phyloP scores from a whole-genome alignment of 148 eudicot species.

The Fallopia convolvulus region DNA sequence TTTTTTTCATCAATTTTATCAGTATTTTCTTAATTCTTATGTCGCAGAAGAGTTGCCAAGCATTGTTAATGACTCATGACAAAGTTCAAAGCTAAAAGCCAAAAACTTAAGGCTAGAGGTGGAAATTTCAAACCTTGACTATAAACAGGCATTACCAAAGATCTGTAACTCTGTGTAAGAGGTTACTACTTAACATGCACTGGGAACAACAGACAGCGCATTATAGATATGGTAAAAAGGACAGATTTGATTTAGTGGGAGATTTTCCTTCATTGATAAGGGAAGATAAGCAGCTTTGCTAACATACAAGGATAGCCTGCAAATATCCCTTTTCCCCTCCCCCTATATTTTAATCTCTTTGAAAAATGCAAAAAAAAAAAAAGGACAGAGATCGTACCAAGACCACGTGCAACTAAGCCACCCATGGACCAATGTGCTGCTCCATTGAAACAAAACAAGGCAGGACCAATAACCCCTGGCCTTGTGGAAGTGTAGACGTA shows the following conservation, averaged over 20 bases:
- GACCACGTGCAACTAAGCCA: conserved; percentile 8
- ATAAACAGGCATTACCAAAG: conserved; percentile 5
- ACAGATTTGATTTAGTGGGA: neutral
- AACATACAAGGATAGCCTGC: neutral
- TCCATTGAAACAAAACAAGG: conserved; percentile 9
- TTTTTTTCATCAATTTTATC: neutral
- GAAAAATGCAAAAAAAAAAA: neutral
- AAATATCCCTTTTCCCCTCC: neutral
- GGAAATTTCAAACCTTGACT: neutral
- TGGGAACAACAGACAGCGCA: neutral
- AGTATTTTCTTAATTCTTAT: neutral
- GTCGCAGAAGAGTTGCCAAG: neutral
- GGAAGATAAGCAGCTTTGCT: conserved; percentile 1
- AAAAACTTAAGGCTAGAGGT: neutral
- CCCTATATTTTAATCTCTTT: neutral
- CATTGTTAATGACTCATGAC: neutral
- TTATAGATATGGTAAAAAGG: conserved; percentile 1
- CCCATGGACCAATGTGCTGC: conserved; percentile 5
- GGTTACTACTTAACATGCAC: neutral
- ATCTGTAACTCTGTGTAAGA: neutral
- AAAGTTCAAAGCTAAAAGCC: conserved; percentile 1
- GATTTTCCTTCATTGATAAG: conserved; percentile 3
- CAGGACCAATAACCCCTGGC: neutral
- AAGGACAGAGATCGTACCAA: conserved; percentile 4
- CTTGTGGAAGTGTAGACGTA: neutral